Base-by-base conservation (phyloP, 2,329 filamentous ascomycete genomes). In the Rhytidhysteron rufulum region DNA sequence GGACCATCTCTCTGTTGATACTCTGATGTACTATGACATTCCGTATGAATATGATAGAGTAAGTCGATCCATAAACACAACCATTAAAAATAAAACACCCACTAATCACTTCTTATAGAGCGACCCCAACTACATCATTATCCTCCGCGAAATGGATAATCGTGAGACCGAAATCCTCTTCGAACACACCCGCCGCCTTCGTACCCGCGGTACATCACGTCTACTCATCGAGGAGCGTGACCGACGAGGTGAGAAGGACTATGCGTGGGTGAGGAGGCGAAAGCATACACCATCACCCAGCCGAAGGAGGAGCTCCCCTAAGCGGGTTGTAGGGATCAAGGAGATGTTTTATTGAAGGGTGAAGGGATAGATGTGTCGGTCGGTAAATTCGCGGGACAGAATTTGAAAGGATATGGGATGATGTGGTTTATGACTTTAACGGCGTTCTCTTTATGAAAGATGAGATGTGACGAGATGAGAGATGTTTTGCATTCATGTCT, bases 91-190 rank as follows among this genome's bases (percentile, higher is more conserved):
- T 18, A 18, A 34, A 27, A 9, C 8, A n/a, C 6, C 7, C 4
- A 31, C 9, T 17, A 5, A 29, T 21, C 6, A 9, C 34, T 18
- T 22, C 21, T 5, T 24, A 18, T 49, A 71, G 69, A 35, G 41
- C 52, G 67, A 75, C 49, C 58, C 62, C 8, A 64, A 72, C 40
- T 75, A 68, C 58, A 68, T 74, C 54, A 70, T 75, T 51, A 70
- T 75, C 42, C 60, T 73, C 9, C 67, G 68, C 37, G 71, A 75
- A 44, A 71, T 75, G 65, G 66, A 68, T 47, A 63, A 66, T 34
- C 58, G 62, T 40, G 70, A 74, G 38, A 74, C 71, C 4, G 70
- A 74, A 31, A 60, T 73, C 19, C 55, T 75, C 21, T 75, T 75
- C 48, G 72, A 74, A 49, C 72, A 75, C 45, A 74, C 72, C 11